Evolutionary conservation across 208 protist genomes (phyloP).

Genomic region (Acanthamoeba polyphaga): DNA sequence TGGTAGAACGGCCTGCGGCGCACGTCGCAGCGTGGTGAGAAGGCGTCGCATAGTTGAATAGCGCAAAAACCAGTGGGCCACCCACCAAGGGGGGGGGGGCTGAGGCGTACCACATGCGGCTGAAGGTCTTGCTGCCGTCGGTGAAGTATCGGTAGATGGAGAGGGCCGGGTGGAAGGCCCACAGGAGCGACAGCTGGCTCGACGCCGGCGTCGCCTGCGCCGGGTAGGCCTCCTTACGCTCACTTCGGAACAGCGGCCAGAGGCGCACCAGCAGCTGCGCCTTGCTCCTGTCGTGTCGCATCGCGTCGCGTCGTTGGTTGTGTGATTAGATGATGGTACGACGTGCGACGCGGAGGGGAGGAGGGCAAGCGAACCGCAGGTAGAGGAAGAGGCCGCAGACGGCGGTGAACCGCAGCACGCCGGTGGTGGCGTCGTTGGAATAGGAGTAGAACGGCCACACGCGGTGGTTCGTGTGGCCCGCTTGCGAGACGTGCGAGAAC

Average conservation of each 20-base stretch:
- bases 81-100: too few species aligned
- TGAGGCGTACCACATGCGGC: not conserved
- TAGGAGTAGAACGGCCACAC: constrained; percentile 32
- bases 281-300: not conserved
- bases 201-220: not conserved
- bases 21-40: not conserved
- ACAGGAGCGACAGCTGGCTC: not conserved
- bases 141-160: constrained; percentile 5
- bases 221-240: not conserved
- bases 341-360: too few species aligned
- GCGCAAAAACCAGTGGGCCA: not conserved
- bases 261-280: not conserved
- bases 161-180: constrained; percentile 12
- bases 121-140: constrained; percentile 3
- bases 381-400: constrained; percentile 1
- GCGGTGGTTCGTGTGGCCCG: not conserved
- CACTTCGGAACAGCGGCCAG: not conserved
- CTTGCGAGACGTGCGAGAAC: not conserved
- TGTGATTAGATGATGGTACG: too few species aligned
- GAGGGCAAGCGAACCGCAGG: not conserved
- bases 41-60: not conserved
- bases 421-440: not conserved
- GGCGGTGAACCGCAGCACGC: not conserved
- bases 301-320: too few species aligned
- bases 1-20: not conserved